Evolutionary conservation across 305 asterid species (phyloP).

Genomic region (Fraxinus baroniana): DNA sequence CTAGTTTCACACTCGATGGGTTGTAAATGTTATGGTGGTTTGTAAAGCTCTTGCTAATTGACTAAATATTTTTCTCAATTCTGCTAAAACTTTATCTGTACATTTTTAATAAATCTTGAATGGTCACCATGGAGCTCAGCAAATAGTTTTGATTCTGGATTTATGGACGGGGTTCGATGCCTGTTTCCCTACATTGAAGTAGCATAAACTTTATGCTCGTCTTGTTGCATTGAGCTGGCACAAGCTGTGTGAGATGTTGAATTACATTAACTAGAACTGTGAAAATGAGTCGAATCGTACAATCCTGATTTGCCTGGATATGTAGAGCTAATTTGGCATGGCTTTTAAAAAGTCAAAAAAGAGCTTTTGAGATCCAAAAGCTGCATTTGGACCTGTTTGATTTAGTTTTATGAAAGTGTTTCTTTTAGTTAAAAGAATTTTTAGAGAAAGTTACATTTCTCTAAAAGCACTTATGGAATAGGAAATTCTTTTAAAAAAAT

Average conservation of each 20-base stretch:
- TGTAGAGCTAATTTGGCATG: not conserved
- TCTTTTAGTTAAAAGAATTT: no score
- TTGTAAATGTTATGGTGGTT: not conserved
- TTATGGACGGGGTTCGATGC: not conserved
- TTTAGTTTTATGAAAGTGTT: no score
- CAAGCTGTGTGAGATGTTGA: not conserved
- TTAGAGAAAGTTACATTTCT: no score
- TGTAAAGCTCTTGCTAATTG: not conserved
- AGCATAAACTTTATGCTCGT: not conserved
- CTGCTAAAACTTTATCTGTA: not conserved
- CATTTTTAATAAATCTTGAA: not conserved
- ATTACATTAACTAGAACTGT: not conserved
- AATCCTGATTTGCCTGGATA: not conserved
- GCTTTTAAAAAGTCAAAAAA: no score
- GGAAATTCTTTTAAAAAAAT: no score
- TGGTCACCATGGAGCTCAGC: not conserved
- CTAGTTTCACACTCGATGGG: conserved; percentile 6
- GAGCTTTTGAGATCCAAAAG: no score
- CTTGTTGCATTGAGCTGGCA: not conserved
- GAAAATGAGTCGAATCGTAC: not conserved
- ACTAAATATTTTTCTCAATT: not conserved
- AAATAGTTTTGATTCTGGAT: not conserved
- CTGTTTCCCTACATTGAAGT: not conserved
- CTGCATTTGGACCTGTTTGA: no score
- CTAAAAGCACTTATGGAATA: no score